Conservation (phyloP, 306 rosid species). For the Dalbergia cultrata region DNA sequence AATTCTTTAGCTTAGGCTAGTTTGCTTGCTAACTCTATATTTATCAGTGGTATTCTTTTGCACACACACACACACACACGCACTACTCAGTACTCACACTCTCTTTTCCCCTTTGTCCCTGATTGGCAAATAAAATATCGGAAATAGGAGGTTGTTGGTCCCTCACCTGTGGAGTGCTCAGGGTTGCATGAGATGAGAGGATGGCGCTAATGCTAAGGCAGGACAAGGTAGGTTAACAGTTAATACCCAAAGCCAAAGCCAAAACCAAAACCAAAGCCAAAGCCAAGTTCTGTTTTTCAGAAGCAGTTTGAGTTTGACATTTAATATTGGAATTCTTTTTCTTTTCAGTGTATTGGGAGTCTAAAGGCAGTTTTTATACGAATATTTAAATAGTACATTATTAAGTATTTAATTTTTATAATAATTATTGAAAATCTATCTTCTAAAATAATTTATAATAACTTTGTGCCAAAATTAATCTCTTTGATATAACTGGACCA, state of each 20-base stretch:
- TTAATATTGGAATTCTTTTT: not conserved
- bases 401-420: no score
- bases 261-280: not conserved
- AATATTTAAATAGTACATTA: no score
- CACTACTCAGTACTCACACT: slow-evolving; percentile 22
- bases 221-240: slow-evolving; percentile 37
- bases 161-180: slow-evolving; percentile 47
- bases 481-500: no score
- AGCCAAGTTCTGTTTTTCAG: not conserved
- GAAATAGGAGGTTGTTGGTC: slow-evolving; percentile 49
- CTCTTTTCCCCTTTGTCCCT: slow-evolving; percentile 22
- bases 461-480: no score
- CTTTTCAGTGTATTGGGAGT: not conserved
- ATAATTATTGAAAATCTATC: no score
- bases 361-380: no score
- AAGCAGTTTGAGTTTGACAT: not conserved
- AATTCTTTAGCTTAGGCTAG: slow-evolving; percentile 50
- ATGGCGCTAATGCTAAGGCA: slow-evolving; percentile 33
- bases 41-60: slow-evolving; percentile 35
- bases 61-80: not conserved
- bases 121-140: slow-evolving; percentile 58
- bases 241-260: not conserved
- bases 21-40: slow-evolving; percentile 41
- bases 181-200: slow-evolving; percentile 21
- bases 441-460: no score